Conservation (phyloP, 306 rosid genomes). For the Begonia peltatifolia region DNA sequence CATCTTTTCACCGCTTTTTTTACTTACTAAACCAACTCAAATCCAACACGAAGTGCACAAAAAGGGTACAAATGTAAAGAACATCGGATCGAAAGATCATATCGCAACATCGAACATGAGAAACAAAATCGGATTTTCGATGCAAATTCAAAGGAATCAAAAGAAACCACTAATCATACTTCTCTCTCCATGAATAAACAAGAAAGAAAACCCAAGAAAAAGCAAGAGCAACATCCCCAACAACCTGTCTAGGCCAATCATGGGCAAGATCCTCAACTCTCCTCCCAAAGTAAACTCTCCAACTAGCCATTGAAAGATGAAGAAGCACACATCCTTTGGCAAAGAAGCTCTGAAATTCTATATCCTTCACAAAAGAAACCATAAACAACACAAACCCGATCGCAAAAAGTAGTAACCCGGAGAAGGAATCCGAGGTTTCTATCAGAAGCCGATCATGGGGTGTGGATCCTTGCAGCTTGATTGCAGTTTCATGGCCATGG, state of each 20-base stretch:
- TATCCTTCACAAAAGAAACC: constrained; percentile 74
- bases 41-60: too few relatives aligned
- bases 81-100: too few relatives aligned
- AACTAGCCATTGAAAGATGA: constrained; percentile 73
- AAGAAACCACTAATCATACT: constrained; percentile 42
- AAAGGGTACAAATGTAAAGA: too few relatives aligned
- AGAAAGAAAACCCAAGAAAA: constrained; percentile 67
- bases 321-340: constrained; percentile 75
- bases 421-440: constrained; percentile 69
- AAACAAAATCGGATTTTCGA: too few relatives aligned
- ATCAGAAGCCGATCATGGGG: constrained; percentile 67
- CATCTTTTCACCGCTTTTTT: too few relatives aligned
- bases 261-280: constrained; percentile 47
- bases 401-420: constrained; percentile 59
- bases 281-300: constrained; percentile 67
- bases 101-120: too few relatives aligned
- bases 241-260: constrained; percentile 65
- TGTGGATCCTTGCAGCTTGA: constrained; percentile 78
- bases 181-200: constrained; percentile 72
- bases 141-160: too few relatives aligned
- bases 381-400: constrained; percentile 63
- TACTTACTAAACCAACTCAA: too few relatives aligned
- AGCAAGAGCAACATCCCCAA: constrained; percentile 67
- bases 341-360: constrained; percentile 76
- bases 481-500: constrained; percentile 60